A percentile compares a stretch with the other conserved stretches of the same genome.
phyloP scores from a whole-genome alignment of 78 protist species.

The Corallochytrium limacisporum region DNA sequence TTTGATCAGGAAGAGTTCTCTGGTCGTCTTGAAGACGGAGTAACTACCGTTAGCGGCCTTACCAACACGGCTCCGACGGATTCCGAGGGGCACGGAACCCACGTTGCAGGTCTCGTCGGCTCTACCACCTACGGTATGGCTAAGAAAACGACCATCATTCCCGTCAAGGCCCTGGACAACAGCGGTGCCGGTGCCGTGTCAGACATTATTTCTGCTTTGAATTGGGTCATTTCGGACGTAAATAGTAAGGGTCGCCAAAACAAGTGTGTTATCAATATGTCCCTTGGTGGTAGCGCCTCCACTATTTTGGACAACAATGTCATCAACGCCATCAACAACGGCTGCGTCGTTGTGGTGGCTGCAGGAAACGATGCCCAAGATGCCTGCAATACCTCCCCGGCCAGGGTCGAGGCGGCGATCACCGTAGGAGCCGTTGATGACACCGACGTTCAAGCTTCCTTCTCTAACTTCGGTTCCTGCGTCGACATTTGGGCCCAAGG shows the following conservation, averaged over 20 bases:
- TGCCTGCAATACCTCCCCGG: conserved; percentile 4
- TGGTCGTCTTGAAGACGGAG: not conserved
- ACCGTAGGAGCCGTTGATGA: not conserved
- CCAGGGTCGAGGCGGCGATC: conserved; percentile 4
- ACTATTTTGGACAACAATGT: too few relatives aligned
- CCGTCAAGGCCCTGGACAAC: not conserved
- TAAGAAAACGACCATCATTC: not conserved
- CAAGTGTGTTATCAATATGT: not conserved
- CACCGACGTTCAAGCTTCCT: not conserved
- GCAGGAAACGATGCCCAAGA: conserved; percentile 9
- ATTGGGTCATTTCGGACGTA: not conserved
- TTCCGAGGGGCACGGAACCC: conserved; percentile 2
- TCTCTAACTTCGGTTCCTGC: conserved; percentile 4
- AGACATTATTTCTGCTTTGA: not conserved
- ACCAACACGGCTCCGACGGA: not conserved
- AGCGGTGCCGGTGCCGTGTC: not conserved
- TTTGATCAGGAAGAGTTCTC: not conserved
- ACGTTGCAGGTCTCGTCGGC: conserved; percentile 8
- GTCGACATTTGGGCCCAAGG: conserved; percentile 14
- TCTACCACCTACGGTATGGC: not conserved
- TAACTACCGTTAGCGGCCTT: not conserved
- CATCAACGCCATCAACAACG: not conserved
- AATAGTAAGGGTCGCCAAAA: not conserved
- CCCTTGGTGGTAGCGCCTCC: not conserved
- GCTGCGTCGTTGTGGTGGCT: not conserved